These are phyloP conservation scores for Cyberlindnera nakhonratchasimensis DNA, from an alignment of 805 yeast species.

Conservation along the genomic window DNA sequence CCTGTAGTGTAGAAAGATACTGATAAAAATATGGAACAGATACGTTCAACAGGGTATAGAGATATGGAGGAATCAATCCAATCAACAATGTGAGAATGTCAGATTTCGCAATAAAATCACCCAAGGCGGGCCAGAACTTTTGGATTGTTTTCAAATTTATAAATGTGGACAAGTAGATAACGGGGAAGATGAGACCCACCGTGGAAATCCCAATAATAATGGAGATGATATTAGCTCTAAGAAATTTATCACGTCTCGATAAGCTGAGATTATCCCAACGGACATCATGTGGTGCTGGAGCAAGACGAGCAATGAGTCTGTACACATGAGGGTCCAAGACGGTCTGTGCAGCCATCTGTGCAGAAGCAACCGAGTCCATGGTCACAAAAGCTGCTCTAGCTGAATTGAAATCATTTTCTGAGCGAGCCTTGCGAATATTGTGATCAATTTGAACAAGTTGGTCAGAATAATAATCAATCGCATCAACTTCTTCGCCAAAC, in stretches of 20 bases:
- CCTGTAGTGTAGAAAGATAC: conserved; percentile 77
- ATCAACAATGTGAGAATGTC: conserved; percentile 76
- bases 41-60: conserved; percentile 81
- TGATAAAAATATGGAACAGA: conserved; percentile 83
- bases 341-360: conserved; percentile 96
- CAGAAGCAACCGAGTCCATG: conserved; percentile 91
- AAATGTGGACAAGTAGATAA: conserved; percentile 77
- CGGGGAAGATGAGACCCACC: conserved; percentile 76
- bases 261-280: conserved; percentile 87
- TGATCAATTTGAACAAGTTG: conserved; percentile 66
- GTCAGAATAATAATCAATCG: conserved; percentile 70
- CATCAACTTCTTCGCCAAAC: conserved; percentile 72
- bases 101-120: conserved; percentile 57
- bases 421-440: conserved; percentile 43
- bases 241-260: conserved; percentile 64
- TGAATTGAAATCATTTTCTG: conserved; percentile 57
- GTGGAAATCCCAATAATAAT: conserved; percentile 48
- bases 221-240: conserved; percentile 44
- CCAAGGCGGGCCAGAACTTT: conserved; percentile 82
- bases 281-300: conserved; percentile 96
- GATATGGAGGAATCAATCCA: conserved; percentile 85
- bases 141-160: conserved; percentile 75
- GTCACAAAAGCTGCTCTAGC: conserved; percentile 91
- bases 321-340: conserved; percentile 87
- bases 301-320: conserved; percentile 74